Conservation (phyloP, 331 rosid species). For the Quercus phellos region DNA sequence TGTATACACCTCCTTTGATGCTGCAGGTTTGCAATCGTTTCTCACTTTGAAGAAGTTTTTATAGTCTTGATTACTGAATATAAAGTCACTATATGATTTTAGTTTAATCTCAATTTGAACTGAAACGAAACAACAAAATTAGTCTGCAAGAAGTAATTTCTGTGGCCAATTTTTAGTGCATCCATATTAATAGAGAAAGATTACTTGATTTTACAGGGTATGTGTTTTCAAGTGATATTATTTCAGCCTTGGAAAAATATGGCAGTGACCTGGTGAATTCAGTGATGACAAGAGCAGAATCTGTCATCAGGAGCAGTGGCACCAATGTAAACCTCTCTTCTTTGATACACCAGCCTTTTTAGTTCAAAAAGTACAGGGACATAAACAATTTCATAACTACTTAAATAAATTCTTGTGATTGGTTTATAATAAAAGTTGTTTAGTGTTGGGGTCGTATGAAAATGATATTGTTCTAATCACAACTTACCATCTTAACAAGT, state of each 20-base stretch:
- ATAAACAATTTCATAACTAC: too few relatives aligned
- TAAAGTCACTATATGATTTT: too few relatives aligned
- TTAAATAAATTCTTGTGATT: too few relatives aligned
- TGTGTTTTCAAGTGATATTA: constrained; percentile 46
- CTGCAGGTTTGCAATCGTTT: constrained; percentile 50
- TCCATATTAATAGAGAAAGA: background rate
- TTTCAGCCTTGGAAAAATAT: constrained; percentile 51
- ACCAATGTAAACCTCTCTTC: constrained; percentile 24
- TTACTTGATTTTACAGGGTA: constrained; percentile 36
- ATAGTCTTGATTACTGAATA: background rate
- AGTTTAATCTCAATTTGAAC: too few relatives aligned
- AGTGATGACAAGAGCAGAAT: constrained; percentile 70
- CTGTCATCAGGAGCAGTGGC: constrained; percentile 35
- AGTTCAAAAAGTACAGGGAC: too few relatives aligned
- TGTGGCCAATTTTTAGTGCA: background rate
- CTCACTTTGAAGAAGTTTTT: background rate
- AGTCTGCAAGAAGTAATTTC: too few relatives aligned
- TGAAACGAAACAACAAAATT: too few relatives aligned
- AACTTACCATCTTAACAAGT: too few relatives aligned
- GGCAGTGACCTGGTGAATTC: constrained; percentile 45
- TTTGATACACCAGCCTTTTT: background rate
- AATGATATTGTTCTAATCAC: too few relatives aligned
- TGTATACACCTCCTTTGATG: constrained; percentile 47
- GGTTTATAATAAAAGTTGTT: too few relatives aligned
- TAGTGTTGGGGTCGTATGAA: too few relatives aligned